phyloP scores from a whole-genome alignment of 176 grass and related monocot genomes.

The Paspalum vaginatum region DNA sequence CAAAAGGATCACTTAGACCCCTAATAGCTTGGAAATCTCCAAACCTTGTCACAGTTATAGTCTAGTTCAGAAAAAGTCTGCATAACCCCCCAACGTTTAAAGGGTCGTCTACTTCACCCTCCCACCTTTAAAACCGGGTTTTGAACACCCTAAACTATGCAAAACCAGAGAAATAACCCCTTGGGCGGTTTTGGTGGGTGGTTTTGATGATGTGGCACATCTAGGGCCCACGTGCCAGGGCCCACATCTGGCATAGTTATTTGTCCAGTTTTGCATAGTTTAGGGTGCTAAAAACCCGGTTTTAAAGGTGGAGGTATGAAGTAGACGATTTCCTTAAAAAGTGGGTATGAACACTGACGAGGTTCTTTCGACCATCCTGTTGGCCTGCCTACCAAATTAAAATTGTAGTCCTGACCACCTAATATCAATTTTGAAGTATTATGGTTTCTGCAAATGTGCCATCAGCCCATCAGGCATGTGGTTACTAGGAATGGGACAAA shows the following conservation, averaged over 20 bases:
- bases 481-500: background rate
- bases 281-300: too few species aligned
- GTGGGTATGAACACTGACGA: background rate
- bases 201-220: too few species aligned
- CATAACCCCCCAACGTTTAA: too few species aligned
- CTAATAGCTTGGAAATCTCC: slow-evolving; percentile 13
- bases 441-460: slow-evolving; percentile 4
- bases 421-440: background rate
- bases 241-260: too few species aligned
- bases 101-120: too few species aligned
- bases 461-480: background rate
- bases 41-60: slow-evolving; percentile 7
- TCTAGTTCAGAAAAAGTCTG: background rate
- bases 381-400: background rate
- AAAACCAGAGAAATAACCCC: too few species aligned
- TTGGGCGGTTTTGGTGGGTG: too few species aligned
- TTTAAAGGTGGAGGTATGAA: too few species aligned
- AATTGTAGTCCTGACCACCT: background rate
- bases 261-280: too few species aligned
- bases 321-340: background rate
- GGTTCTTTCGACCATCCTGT: slow-evolving; percentile 5
- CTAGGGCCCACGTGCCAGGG: too few species aligned
- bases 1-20: background rate
- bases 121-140: too few species aligned
- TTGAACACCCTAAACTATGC: too few species aligned